phyloP scores from a whole-genome alignment of 2,329 filamentous ascomycete species.

The Sporothrix luriei region DNA sequence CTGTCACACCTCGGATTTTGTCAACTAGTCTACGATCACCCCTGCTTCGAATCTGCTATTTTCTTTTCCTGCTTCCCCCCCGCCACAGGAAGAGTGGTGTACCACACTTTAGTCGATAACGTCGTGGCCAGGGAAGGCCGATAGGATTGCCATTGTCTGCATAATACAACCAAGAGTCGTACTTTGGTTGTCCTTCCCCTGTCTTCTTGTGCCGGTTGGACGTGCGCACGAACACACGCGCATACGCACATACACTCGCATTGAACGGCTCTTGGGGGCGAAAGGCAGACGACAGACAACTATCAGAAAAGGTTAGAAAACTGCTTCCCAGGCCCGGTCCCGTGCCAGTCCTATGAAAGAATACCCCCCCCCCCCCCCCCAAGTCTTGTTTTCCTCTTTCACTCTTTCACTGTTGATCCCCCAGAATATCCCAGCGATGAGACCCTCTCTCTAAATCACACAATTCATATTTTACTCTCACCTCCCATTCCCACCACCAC shows the following conservation, averaged over 20 bases:
- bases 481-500: conserved; percentile 13
- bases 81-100: conserved; percentile 8
- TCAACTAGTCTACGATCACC: conserved; percentile 2
- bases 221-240: conserved; percentile 26
- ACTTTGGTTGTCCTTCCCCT: not conserved
- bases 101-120: not conserved
- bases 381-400: conserved; percentile 19
- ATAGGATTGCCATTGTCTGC: conserved; percentile 8
- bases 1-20: not conserved
- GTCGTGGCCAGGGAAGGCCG: not conserved
- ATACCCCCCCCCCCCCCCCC: no score
- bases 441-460: conserved; percentile 25
- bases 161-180: conserved; percentile 9
- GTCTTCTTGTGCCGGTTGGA: not conserved
- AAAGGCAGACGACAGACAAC: conserved; percentile 2
- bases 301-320: conserved; percentile 20
- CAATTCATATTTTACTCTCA: conserved; percentile 9
- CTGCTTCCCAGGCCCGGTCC: conserved; percentile 8
- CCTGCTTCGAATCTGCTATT: not conserved
- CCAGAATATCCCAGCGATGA: conserved; percentile 30
- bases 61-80: not conserved
- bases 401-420: conserved; percentile 30
- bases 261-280: conserved; percentile 3
- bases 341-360: conserved; percentile 10
- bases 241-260: conserved; percentile 28